Conservation (phyloP, 2,329 filamentous ascomycete genomes). For the Aspergillus arachidicola region DNA sequence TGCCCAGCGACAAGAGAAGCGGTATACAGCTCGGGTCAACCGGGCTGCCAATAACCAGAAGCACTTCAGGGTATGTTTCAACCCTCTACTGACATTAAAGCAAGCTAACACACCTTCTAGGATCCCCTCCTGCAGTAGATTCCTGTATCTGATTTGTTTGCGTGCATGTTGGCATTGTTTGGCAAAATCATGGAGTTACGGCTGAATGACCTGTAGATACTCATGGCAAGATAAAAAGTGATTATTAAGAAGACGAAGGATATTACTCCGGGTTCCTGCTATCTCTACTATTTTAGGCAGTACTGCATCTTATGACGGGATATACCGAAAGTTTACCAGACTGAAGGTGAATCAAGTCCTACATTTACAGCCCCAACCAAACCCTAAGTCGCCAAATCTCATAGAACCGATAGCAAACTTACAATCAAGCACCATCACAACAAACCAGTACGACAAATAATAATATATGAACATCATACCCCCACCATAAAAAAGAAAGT, state of each 20-base stretch:
- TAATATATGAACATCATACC: not conserved
- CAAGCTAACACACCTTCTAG: conserved; percentile 31
- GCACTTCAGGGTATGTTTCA: conserved; percentile 63
- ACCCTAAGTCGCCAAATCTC: not conserved
- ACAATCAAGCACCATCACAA: no score
- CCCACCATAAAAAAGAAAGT: no score
- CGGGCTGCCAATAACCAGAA: conserved; percentile 77
- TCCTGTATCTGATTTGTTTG: not conserved
- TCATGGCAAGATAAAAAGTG: conserved; percentile 9
- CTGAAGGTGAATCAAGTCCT: not conserved
- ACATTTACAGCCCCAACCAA: not conserved
- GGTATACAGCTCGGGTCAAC: conserved; percentile 71
- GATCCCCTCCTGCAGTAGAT: conserved; percentile 58
- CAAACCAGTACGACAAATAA: not conserved
- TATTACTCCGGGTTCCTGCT: not conserved
- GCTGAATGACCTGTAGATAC: conserved; percentile 11
- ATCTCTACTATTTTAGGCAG: not conserved
- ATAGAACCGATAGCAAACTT: no score
- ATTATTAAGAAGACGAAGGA: not conserved
- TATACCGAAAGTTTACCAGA: no score
- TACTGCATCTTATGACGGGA: not conserved
- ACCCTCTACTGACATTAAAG: not conserved
- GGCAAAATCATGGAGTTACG: conserved; percentile 2
- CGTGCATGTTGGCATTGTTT: not conserved
- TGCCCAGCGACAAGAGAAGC: conserved; percentile 63